phyloP scores from a whole-genome alignment of 192 early-diverging fungal genomes.

The Obelidium mucronatum region DNA sequence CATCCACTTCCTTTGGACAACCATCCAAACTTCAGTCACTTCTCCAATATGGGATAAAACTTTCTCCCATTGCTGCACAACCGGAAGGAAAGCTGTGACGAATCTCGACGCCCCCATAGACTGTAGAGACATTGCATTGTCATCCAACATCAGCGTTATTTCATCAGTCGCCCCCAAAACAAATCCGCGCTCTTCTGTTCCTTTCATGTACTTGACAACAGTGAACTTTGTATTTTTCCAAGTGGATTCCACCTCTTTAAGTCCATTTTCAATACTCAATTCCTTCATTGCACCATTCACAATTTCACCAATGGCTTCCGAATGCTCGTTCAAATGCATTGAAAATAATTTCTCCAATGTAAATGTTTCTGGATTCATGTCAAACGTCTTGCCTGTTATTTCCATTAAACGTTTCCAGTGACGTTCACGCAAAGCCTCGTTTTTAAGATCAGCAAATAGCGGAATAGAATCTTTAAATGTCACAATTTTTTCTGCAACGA shows the following conservation, averaged over 20 bases:
- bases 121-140: slow-evolving; percentile 64
- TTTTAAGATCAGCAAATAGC: slow-evolving; percentile 64
- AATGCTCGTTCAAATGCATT: slow-evolving; percentile 64
- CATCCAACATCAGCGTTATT: slow-evolving; percentile 60
- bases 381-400: slow-evolving; percentile 65
- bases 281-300: slow-evolving; percentile 66
- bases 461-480: slow-evolving; percentile 70
- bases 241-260: slow-evolving; percentile 63
- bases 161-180: slow-evolving; percentile 67
- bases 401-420: slow-evolving; percentile 69
- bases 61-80: slow-evolving; percentile 70
- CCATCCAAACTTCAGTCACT: slow-evolving; percentile 67
- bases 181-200: slow-evolving; percentile 67
- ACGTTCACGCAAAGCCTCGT: slow-evolving; percentile 62
- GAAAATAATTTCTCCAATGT: slow-evolving; percentile 63
- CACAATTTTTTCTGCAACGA: slow-evolving; percentile 69
- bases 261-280: slow-evolving; percentile 64
- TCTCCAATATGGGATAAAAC: slow-evolving; percentile 64
- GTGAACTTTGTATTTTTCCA: slow-evolving; percentile 63
- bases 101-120: slow-evolving; percentile 65
- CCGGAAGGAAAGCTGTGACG: slow-evolving; percentile 60
- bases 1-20: slow-evolving; percentile 68
- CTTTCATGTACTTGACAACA: slow-evolving; percentile 65
- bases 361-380: slow-evolving; percentile 69
- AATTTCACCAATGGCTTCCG: slow-evolving; percentile 63